Evolutionary conservation across 805 yeast species (phyloP), one percentile per base, ranked within the genome.

Genomic region (Starmera caribaea): DNA sequence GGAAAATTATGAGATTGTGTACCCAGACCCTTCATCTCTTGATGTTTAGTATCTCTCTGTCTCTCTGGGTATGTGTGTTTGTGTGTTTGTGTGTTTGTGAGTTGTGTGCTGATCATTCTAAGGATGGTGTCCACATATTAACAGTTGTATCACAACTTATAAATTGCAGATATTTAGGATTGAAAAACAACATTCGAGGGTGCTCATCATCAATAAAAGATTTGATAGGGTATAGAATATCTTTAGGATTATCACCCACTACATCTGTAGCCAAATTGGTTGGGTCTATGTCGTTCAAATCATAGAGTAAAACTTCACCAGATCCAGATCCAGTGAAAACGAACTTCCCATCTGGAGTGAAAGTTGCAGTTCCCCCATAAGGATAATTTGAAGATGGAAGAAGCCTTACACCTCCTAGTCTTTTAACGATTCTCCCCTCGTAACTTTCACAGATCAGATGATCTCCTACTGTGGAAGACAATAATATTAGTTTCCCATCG

Each of bases 401-500:
- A 0, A 73, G 67, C 12, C 51, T 52, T 24, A 71, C 71, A 0
- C 81, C 81, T 2, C 57, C 51, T n/a, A 81, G 59, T 16, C 57
- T 57, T 24, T 73, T 62, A 43, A 70, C 50, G 5, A 68, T 53
- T 10, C 66, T 58, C 15, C 92, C 92, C 49, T 67, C 69, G 45
- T 78, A 80, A 0, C 95, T 80, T 52, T 88, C 94, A 27, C 79
- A 54, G 2, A 88, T 59, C 38, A 79, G 64, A 53, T 82, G 88
- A 34, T 62, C 58, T 4, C 76, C 71, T 26, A 70, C 70, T 5
- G 79, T 72, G 3, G 79, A 68, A 5, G 76, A 72, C 3, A 87
- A 57, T 8, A 85, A 60, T 8, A 89, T 46, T 43, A 67, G 63
- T 49, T 78, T 79, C 21, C 89, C 89, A 53, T 78, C 79, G 52